Base-by-base conservation (phyloP, 2,329 filamentous ascomycete genomes). In the Neoarthrinium moseri region DNA sequence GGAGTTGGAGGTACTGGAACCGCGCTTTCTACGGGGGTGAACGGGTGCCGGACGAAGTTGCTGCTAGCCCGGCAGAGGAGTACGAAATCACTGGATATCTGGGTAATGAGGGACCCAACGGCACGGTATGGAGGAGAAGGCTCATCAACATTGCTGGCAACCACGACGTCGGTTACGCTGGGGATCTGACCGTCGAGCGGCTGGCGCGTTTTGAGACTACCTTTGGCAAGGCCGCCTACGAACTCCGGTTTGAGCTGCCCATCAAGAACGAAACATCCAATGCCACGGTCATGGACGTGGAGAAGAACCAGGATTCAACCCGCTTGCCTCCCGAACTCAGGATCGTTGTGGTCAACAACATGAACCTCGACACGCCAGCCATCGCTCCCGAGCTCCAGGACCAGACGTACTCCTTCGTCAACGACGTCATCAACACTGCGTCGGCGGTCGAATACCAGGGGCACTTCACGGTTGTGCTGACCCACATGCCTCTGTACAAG, bases 161-260 rank as follows among this genome's bases (percentile, higher is more conserved):
- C 61, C 94, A 99, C 63, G 94, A 99, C 65, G 85, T 99, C 59
- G 94, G 94, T 26, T 99, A 99, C 63, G 90, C 91, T 0, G 94
- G 94, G 3, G 94, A 99, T 65, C 77, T 97, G 50, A 90, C 86
- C 32, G 70, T 77, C n/a, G 75, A 82, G 50, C 82, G 91, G 4
- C 74, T 96, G 45, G 73, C 81, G 22, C 81, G 94, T 2, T 99
- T 97, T 62, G 91, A 96, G 68, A 75, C 78, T 18, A 79, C 80
- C 2, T 99, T 95, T 70, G 94, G 94, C 46, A 88, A 84, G 53
- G 83, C 88, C 15, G 95, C 97, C 64, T 99, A 95, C 77, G 91
- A 95, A 60, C 77, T 95, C 10, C 81, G 85, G 26, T 97, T 82
- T 61, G 78, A 79, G 64, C 63, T 86, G 49, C 77, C 80, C 45